Conservation (phyloP, 495 filamentous ascomycete species). For the Bacidia rubella region DNA sequence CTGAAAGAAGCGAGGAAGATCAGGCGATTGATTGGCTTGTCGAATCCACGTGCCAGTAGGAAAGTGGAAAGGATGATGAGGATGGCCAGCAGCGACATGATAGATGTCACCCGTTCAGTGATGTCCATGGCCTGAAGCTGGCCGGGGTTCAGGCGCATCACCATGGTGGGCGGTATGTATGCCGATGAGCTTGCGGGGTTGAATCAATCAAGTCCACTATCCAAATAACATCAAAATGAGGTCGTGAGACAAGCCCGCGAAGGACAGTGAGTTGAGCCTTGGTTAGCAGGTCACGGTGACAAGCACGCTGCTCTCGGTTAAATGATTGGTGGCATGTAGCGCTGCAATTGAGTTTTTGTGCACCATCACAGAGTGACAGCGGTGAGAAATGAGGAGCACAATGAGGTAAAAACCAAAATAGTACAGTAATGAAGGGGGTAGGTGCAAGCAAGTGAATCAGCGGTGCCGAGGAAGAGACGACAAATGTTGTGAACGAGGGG, state of each 20-base stretch:
- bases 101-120: constrained; percentile 55
- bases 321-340: too few relatives aligned
- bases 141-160: not conserved
- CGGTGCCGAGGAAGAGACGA: not conserved
- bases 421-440: not conserved
- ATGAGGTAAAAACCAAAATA: not conserved
- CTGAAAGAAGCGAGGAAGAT: constrained; percentile 79
- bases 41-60: constrained; percentile 42
- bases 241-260: too few relatives aligned
- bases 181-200: too few relatives aligned
- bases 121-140: constrained; percentile 34
- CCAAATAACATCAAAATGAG: too few relatives aligned
- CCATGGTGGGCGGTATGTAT: constrained; percentile 11
- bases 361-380: too few relatives aligned
- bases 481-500: not conserved
- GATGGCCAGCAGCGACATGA: constrained; percentile 59
- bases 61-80: constrained; percentile 66
- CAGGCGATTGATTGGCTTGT: constrained; percentile 80
- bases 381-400: too few relatives aligned
- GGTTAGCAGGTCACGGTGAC: too few relatives aligned
- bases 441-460: not conserved
- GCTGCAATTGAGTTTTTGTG: too few relatives aligned
- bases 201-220: too few relatives aligned
- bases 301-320: too few relatives aligned
- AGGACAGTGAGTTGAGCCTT: too few relatives aligned